Evolutionary conservation across 305 asterid genomes (phyloP), one percentile per base, ranked within the genome.

Genomic region (Fraxinus greggii): DNA sequence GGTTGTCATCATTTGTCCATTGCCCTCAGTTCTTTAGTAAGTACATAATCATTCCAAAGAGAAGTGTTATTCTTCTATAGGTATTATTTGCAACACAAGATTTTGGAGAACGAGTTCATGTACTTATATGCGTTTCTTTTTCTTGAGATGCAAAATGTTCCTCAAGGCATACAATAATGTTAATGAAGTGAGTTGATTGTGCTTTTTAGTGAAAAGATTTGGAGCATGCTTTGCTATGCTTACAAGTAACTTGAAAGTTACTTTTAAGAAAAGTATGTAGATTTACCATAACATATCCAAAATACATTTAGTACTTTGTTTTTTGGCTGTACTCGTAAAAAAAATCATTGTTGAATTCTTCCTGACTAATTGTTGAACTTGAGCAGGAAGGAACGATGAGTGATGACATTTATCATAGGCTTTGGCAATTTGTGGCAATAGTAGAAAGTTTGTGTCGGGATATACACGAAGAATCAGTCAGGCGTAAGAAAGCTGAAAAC

Each of bases 401-500:
- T 45, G 56, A 45, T 12, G 56, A 90, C 67, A 89, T 92, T 35
- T 87, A 85, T 84, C 90, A 88, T 78, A 89, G 86, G 88, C 92
- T 92, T 48, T 90, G 89, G 85, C 92, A 90, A 85, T 88, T 84
- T 84, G 88, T 84, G 80, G 87, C 79, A 19, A 98, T 92, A 81
- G 94, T 92, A 76, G 95, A 92, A 86, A 87, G 67, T 80, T 88
- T 95, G 17, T 82, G 83, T 79, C 91, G 85, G 83, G 98, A 92
- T 86, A 97, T 94, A 23, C 90, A 81, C 65, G 90, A 91, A 80
- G 97, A 92, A 88, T 91, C 97, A 78, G 59, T 85, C 42, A 91
- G 86, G 91, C 91, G 89, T 38, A 88, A 87, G 82, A 92, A 92
- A 88, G 97, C 96, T 38, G 97, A 94, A 88, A 95, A 89, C 59